Conservation (phyloP, 192 early-diverging fungal species). For the Coemansia sp. region DNA sequence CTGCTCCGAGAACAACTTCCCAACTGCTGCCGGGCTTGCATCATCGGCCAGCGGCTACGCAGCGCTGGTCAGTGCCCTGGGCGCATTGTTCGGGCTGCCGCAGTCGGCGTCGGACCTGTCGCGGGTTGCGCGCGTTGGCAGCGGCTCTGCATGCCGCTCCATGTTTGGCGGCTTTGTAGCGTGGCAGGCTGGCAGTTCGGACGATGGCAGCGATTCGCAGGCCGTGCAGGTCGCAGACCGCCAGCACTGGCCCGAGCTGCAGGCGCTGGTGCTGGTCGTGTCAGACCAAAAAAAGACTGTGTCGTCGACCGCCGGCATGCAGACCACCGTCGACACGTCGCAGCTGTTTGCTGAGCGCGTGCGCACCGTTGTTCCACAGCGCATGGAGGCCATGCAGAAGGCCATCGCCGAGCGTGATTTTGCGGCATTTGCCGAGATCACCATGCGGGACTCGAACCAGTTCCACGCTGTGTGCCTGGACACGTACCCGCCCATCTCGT, state of each 20-base stretch:
- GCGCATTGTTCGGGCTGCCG: conserved; percentile 72
- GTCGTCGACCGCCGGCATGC: conserved; percentile 95
- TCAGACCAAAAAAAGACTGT: conserved; percentile 90
- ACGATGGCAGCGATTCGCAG: conserved; percentile 81
- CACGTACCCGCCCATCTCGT: conserved; percentile 97
- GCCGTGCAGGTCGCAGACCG: conserved; percentile 91
- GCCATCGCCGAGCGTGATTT: conserved; percentile 86
- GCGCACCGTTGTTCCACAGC: conserved; percentile 77
- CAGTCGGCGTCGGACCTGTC: conserved; percentile 75
- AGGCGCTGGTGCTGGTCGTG: conserved; percentile 92
- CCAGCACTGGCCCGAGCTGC: conserved; percentile 93
- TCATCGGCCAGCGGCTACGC: conserved; percentile 97
- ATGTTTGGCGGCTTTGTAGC: conserved; percentile 98
- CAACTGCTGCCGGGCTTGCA: conserved; percentile 96
- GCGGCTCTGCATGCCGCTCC: conserved; percentile 95
- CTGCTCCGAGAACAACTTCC: conserved; percentile 99
- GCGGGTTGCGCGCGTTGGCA: conserved; percentile 88
- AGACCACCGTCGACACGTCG: conserved; percentile 92
- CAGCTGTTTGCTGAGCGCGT: conserved; percentile 82
- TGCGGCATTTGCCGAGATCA: conserved; percentile 86
- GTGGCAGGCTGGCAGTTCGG: conserved; percentile 85
- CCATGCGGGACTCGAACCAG: conserved; percentile 98
- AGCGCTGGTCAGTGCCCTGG: conserved; percentile 82
- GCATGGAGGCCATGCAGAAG: conserved; percentile 86
- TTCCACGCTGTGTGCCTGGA: conserved; percentile 99